Evolutionary conservation across 768 basidiomycete species (phyloP).

Genomic region (Favolaschia claudopus): DNA sequence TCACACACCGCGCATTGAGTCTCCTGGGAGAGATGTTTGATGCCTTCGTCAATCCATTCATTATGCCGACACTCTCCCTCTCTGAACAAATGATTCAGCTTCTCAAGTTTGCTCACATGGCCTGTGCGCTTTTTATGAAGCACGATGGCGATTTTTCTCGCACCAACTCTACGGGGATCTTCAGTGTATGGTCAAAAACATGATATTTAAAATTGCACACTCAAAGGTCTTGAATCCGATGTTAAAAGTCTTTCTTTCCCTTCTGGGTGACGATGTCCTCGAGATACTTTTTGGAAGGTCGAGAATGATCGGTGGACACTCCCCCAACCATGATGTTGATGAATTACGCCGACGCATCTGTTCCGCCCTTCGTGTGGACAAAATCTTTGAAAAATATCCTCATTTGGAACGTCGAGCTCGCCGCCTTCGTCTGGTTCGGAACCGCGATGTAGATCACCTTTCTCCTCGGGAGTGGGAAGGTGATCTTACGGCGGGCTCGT

Average conservation of each 20-base stretch:
- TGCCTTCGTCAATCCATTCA: conserved; percentile 9
- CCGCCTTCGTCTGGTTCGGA: conserved; percentile 7
- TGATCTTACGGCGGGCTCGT: not conserved
- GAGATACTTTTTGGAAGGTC: conserved; percentile 20
- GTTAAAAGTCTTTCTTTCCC: conserved; percentile 1
- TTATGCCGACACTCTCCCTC: conserved; percentile 10
- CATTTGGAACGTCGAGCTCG: not conserved
- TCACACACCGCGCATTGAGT: conserved; percentile 21
- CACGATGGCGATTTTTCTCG: conserved; percentile 20
- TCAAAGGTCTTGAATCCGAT: conserved; percentile 3
- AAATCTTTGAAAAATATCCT: not conserved
- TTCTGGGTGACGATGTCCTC: conserved; percentile 23
- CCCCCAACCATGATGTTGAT: not conserved
- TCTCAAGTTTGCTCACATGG: not conserved
- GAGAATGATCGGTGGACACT: conserved; percentile 17
- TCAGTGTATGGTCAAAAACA: conserved; percentile 26
- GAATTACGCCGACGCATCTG: not conserved
- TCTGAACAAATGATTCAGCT: not conserved
- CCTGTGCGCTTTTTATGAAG: not conserved
- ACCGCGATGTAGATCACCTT: not conserved
- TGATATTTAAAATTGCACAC: conserved; percentile 14
- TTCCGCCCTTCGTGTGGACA: not conserved
- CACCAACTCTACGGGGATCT: too few relatives aligned
- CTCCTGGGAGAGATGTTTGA: conserved; percentile 36
- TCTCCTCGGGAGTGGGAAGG: not conserved